These are phyloP conservation scores for Pyricularia sp. DNA, from an alignment of 2,329 filamentous ascomycete genomes.

Conservation along the genomic window DNA sequence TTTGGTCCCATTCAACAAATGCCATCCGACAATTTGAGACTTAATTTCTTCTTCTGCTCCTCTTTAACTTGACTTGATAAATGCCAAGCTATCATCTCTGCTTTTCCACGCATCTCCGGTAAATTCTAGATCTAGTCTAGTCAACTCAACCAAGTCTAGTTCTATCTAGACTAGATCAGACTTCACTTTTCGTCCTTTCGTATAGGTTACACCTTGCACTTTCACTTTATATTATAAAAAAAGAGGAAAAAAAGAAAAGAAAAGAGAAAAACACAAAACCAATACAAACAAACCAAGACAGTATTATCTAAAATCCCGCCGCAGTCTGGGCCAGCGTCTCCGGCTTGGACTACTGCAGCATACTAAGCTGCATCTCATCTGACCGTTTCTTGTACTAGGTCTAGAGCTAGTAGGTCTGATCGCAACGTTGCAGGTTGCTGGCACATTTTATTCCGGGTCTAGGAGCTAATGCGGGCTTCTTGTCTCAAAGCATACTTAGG, in stretches of 20 bases:
- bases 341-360: neutral
- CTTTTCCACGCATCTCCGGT: neutral
- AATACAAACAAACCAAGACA: neutral
- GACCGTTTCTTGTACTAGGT: neutral
- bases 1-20: neutral
- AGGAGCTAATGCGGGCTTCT: neutral
- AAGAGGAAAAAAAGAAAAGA: too few relatives aligned
- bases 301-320: neutral
- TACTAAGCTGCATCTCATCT: neutral
- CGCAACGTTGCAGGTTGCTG: neutral
- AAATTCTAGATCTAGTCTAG: too few relatives aligned
- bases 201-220: neutral
- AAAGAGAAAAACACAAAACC: neutral
- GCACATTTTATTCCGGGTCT: neutral
- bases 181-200: neutral
- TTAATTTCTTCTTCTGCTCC: neutral
- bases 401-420: neutral
- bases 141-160: too few relatives aligned
- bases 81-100: neutral
- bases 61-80: neutral
- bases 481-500: neutral
- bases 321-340: neutral
- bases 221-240: neutral
- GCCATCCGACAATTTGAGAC: neutral
- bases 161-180: neutral